Conservation (phyloP, 2,329 filamentous ascomycete genomes). For the Acrodontium crateriforme region DNA sequence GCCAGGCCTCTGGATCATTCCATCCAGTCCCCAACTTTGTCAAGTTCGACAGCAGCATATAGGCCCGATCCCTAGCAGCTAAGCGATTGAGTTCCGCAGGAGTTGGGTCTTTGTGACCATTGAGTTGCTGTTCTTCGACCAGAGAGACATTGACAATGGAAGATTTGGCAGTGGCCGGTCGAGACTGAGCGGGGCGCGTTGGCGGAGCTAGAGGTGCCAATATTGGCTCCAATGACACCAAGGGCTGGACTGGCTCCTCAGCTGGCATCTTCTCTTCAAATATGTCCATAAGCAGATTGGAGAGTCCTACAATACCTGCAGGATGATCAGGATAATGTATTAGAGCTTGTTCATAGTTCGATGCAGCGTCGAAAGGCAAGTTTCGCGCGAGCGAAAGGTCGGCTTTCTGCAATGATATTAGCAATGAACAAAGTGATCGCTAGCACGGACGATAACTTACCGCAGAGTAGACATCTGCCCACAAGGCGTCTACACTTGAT, state of each 20-base stretch:
- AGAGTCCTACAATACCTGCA: slow-evolving; percentile 65
- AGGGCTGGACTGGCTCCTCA: slow-evolving; percentile 35
- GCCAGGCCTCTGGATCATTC: slow-evolving; percentile 92
- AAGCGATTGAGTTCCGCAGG: slow-evolving; percentile 66
- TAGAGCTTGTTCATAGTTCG: slow-evolving; percentile 70
- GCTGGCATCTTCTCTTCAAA: slow-evolving; percentile 52
- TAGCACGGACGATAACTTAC: slow-evolving; percentile 36
- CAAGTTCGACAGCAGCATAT: slow-evolving; percentile 64
- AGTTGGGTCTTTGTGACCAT: slow-evolving; percentile 26
- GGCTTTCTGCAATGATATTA: slow-evolving; percentile 42
- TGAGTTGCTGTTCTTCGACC: too few relatives aligned
- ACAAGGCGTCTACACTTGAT: slow-evolving; percentile 70
- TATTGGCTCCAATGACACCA: slow-evolving; percentile 8
- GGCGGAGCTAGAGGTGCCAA: slow-evolving; percentile 5
- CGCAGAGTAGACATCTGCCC: slow-evolving; percentile 72
- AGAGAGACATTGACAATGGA: slow-evolving; percentile 4
- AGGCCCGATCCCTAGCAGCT: slow-evolving; percentile 81
- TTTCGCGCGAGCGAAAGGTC: slow-evolving; percentile 49
- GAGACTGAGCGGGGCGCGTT: slow-evolving; percentile 5
- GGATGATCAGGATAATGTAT: slow-evolving; percentile 69
- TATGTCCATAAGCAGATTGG: slow-evolving; percentile 73
- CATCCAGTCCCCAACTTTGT: slow-evolving; percentile 79
- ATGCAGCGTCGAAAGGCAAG: slow-evolving; percentile 53
- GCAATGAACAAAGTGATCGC: slow-evolving; percentile 4
- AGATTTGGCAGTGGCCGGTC: slow-evolving; percentile 8